phyloP scores from a whole-genome alignment of 2,329 filamentous ascomycete species.

The Penicillium sp. region DNA sequence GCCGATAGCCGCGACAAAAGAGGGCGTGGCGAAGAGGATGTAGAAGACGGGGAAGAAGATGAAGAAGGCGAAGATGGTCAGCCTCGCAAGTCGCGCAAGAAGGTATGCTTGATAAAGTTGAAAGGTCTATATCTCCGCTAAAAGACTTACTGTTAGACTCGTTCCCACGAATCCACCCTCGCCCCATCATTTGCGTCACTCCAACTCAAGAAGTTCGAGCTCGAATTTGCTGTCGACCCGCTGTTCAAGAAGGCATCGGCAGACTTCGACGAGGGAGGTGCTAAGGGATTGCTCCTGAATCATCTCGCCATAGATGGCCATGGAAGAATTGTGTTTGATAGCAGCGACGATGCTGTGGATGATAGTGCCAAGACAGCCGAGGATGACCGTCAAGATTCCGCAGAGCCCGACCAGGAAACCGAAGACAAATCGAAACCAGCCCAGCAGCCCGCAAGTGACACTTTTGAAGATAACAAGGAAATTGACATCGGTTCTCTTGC shows the following conservation, averaged over 20 bases:
- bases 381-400: constrained; percentile 42
- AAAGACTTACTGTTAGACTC: constrained; percentile 47
- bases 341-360: constrained; percentile 78
- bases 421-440: constrained; percentile 41
- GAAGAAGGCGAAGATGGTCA: constrained; percentile 58
- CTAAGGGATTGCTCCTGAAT: constrained; percentile 91
- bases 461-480: constrained; percentile 60
- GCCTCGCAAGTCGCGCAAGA: constrained; percentile 64
- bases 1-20: constrained; percentile 75
- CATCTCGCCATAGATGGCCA: constrained; percentile 93
- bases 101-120: constrained; percentile 52
- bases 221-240: constrained; percentile 94
- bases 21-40: constrained; percentile 62
- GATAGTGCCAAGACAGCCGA: constrained; percentile 45
- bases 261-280: constrained; percentile 96
- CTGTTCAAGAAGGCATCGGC: constrained; percentile 99
- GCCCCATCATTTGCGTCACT: constrained; percentile 84
- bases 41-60: constrained; percentile 64
- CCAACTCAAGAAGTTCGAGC: constrained; percentile 94
- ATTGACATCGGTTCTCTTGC: constrained; percentile 78
- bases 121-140: constrained; percentile 5
- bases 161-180: constrained; percentile 89
- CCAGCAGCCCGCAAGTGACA: constrained; percentile 37
- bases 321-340: constrained; percentile 96
- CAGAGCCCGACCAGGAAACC: constrained; percentile 50